These are phyloP conservation scores for Pythium diclinum DNA, from an alignment of 352 stramenopile species.

Conservation along the genomic window DNA sequence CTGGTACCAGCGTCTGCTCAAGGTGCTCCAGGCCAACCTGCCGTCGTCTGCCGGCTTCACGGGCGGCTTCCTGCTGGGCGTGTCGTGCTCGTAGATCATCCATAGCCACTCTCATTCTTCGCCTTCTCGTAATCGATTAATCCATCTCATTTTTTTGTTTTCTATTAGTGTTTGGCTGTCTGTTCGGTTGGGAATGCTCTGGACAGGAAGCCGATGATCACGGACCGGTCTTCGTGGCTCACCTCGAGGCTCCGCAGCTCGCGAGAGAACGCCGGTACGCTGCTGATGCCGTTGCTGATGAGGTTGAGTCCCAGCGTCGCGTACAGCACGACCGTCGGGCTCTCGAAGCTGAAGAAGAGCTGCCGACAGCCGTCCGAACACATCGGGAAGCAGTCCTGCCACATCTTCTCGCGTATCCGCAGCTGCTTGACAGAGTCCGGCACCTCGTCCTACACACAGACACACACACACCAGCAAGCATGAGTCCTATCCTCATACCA, in stretches of 20 bases:
- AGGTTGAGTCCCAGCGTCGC: conserved; percentile 79
- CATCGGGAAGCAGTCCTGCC: conserved; percentile 77
- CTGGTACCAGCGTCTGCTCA: conserved; percentile 66
- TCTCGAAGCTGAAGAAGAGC: conserved; percentile 73
- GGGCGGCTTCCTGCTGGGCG: conserved; percentile 66
- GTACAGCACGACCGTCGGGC: conserved; percentile 74
- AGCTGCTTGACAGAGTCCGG: conserved; percentile 41
- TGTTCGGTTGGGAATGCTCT: conserved; percentile 63
- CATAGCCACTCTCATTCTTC: not conserved
- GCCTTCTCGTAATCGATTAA: not conserved
- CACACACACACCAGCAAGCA: not conserved
- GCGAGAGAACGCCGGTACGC: conserved; percentile 72
- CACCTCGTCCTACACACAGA: conserved; percentile 25
- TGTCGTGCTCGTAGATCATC: conserved; percentile 49
- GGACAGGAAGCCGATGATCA: conserved; percentile 76
- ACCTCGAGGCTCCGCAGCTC: conserved; percentile 79
- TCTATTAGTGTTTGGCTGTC: not conserved
- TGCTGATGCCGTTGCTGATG: conserved; percentile 83
- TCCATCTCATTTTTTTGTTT: not conserved
- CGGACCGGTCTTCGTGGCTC: conserved; percentile 62
- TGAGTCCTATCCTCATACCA: too few relatives aligned
- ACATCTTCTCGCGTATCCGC: conserved; percentile 67
- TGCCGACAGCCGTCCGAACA: conserved; percentile 68
- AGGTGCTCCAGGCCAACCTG: conserved; percentile 78
- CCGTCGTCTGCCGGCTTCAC: conserved; percentile 80